phyloP scores from a whole-genome alignment of 345 rosid species.

The Populus nigra region DNA sequence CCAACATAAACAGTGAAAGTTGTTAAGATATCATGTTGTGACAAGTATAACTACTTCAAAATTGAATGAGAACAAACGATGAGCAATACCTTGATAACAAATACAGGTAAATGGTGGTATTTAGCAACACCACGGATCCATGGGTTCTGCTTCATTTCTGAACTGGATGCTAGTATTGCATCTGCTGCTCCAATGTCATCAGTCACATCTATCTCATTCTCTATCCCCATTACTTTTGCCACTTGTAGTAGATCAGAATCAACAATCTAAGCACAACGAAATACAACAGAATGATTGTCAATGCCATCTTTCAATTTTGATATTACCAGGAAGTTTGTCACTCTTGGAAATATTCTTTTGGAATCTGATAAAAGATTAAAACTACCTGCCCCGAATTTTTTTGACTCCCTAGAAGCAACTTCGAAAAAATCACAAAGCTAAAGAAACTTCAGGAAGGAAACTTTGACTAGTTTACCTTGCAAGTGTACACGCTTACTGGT shows the following conservation, averaged over 20 bases:
- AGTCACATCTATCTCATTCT: slow-evolving; percentile 62
- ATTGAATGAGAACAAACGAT: not conserved
- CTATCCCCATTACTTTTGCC: slow-evolving; percentile 86
- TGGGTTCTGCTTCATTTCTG: slow-evolving; percentile 74
- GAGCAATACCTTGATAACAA: slow-evolving; percentile 66
- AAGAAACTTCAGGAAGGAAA: slow-evolving; percentile 5
- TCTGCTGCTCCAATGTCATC: slow-evolving; percentile 84
- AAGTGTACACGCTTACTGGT: slow-evolving; percentile 63
- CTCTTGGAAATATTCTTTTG: not conserved
- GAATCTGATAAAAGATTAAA: not conserved
- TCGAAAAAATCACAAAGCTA: not conserved
- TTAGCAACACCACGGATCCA: slow-evolving; percentile 86
- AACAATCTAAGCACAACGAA: slow-evolving; percentile 47
- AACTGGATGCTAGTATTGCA: slow-evolving; percentile 74
- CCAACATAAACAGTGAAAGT: not conserved
- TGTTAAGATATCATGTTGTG: not conserved
- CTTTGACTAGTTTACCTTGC: slow-evolving; percentile 49
- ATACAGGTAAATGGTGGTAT: slow-evolving; percentile 67
- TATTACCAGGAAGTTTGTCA: not conserved
- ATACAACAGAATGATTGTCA: slow-evolving; percentile 17
- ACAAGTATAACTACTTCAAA: not conserved
- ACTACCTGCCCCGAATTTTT: not conserved
- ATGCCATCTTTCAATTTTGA: not conserved
- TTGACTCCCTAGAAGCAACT: not conserved
- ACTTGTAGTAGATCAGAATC: slow-evolving; percentile 88